Evolutionary conservation across 352 stramenopile species (phyloP).

Genomic region (Aphanomyces invadans): DNA sequence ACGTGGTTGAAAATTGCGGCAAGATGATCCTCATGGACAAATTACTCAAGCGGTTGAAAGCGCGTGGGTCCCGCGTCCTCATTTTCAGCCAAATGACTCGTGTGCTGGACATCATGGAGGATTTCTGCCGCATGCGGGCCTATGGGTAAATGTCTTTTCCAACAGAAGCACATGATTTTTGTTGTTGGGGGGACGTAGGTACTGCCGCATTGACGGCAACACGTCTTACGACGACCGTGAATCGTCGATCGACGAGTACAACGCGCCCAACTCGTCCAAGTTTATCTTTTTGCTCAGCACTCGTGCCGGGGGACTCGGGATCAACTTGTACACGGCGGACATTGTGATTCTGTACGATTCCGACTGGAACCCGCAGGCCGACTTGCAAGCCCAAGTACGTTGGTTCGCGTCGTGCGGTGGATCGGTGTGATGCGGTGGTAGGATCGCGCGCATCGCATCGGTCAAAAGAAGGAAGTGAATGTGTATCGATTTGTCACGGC

Average conservation of each 20-base stretch:
- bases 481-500: constrained; percentile 93
- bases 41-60: constrained; percentile 81
- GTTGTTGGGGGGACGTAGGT: too few relatives aligned
- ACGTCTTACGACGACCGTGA: constrained; percentile 83
- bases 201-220: constrained; percentile 82
- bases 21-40: constrained; percentile 97
- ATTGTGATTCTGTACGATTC: constrained; percentile 98
- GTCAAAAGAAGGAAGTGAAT: constrained; percentile 97
- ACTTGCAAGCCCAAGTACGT: constrained; percentile 84
- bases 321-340: constrained; percentile 98
- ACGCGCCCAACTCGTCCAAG: constrained; percentile 92
- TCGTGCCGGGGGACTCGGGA: constrained; percentile 94
- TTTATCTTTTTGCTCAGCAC: constrained; percentile 99
- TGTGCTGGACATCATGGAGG: constrained; percentile 91
- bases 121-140: constrained; percentile 93
- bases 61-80: constrained; percentile 79
- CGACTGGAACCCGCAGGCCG: constrained; percentile 98
- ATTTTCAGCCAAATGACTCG: constrained; percentile 93
- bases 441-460: constrained; percentile 96
- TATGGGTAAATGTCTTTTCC: constrained; percentile 49
- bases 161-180: too few relatives aligned
- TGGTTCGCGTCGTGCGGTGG: too few relatives aligned
- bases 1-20: constrained; percentile 95
- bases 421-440: too few relatives aligned
- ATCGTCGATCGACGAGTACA: constrained; percentile 91